Percentiles rank a stretch among this genome's conserved stretches.
Conservation (phyloP, 2,329 filamentous ascomycete genomes). For the Arthrinium puccinioides region DNA sequence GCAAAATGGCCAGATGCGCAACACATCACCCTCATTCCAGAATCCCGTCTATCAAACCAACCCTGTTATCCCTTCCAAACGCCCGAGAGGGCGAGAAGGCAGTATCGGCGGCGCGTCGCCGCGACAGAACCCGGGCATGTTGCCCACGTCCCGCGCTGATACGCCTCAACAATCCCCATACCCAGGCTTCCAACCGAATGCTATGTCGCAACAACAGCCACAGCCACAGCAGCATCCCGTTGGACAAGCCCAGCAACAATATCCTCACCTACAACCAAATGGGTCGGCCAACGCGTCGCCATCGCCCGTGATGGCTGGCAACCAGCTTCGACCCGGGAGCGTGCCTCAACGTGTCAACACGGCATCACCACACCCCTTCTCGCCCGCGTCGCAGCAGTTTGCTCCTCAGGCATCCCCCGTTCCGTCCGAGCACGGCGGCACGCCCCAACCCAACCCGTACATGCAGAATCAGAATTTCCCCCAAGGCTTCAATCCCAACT, state of each 20-base stretch:
- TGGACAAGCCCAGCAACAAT: slow-evolving; percentile 52
- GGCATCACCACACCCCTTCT: slow-evolving; percentile 87
- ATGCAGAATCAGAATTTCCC: slow-evolving; percentile 52
- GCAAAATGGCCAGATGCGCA: slow-evolving; percentile 80
- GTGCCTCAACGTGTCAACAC: slow-evolving; percentile 80
- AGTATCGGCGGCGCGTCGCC: slow-evolving; percentile 79
- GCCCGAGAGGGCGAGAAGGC: slow-evolving; percentile 74
- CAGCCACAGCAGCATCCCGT: slow-evolving; percentile 1
- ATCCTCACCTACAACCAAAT: slow-evolving; percentile 76
- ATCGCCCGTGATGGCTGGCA: slow-evolving; percentile 78
- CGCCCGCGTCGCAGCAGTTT: slow-evolving; percentile 67
- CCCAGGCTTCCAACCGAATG: slow-evolving; percentile 56
- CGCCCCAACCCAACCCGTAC: slow-evolving; percentile 67
- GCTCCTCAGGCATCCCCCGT: slow-evolving; percentile 67
- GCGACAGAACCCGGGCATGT: slow-evolving; percentile 63
- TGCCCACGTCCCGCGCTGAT: slow-evolving; percentile 81
- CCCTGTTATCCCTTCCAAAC: slow-evolving; percentile 82
- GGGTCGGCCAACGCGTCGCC: slow-evolving; percentile 80
- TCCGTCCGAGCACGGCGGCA: slow-evolving; percentile 66
- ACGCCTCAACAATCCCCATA: slow-evolving; percentile 78
- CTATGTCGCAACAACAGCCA: slow-evolving; percentile 54
- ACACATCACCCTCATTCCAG: slow-evolving; percentile 71
- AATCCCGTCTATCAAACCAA: slow-evolving; percentile 78
- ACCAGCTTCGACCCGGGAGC: slow-evolving; percentile 64
- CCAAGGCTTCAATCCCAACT: slow-evolving; percentile 52